phyloP scores from a whole-genome alignment of 2,329 filamentous ascomycete genomes.

The Colletotrichum abscissum region DNA sequence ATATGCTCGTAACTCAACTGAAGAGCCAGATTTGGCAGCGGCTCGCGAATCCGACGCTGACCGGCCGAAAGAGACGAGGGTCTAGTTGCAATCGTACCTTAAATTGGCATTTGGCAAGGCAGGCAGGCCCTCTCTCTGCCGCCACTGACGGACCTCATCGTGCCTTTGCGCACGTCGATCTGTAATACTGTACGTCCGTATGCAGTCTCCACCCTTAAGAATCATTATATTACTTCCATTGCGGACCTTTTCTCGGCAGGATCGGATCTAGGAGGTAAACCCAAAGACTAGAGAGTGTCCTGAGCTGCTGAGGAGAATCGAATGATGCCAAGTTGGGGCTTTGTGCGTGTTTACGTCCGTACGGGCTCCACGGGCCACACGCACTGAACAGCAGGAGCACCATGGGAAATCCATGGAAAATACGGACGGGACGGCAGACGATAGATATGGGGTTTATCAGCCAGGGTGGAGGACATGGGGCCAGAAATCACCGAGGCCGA shows the following conservation, averaged over 20 bases:
- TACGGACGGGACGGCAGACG: background rate
- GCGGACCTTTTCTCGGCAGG: background rate
- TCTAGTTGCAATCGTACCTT: background rate
- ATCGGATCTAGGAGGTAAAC: background rate
- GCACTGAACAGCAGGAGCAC: background rate
- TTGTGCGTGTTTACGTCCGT: slow-evolving; percentile 5
- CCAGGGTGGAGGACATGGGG: no score
- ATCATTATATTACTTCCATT: background rate
- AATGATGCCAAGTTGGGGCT: slow-evolving; percentile 1
- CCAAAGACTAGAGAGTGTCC: background rate
- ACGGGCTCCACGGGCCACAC: background rate
- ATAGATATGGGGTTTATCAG: background rate
- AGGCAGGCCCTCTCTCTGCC: background rate
- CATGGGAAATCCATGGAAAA: background rate
- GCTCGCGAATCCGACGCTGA: background rate
- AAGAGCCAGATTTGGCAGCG: no score
- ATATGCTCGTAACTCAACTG: background rate
- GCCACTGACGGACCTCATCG: background rate
- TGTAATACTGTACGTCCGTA: background rate
- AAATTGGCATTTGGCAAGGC: background rate
- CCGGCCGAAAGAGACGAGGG: background rate
- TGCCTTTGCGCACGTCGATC: background rate
- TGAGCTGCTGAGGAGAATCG: slow-evolving; percentile 8
- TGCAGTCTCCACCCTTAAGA: background rate
- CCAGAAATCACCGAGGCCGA: slow-evolving; percentile 17